Evolutionary conservation across 805 yeast genomes (phyloP).

Genomic region (Barnettozyma californica): DNA sequence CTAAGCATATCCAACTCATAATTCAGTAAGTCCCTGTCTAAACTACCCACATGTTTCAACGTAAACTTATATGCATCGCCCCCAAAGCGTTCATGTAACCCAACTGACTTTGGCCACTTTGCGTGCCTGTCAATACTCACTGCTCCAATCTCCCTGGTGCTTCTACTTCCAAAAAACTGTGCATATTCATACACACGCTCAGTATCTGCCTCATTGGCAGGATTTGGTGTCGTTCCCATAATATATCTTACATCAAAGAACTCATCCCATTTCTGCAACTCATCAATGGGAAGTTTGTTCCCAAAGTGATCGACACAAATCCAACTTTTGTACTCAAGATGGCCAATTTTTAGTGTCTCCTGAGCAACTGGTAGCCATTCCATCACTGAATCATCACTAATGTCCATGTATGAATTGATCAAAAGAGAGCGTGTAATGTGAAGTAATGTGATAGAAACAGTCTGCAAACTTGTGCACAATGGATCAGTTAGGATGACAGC

Average conservation of each 20-base stretch:
- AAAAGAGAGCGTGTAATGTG: constrained; percentile 6
- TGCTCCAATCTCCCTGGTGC: constrained; percentile 6
- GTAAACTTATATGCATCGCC: constrained; percentile 2
- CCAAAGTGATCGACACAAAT: not conserved
- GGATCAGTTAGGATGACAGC: constrained; percentile 1
- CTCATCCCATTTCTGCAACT: not conserved
- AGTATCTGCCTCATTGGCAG: not conserved
- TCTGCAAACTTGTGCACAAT: not conserved
- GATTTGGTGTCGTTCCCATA: not conserved
- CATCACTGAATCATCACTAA: not conserved
- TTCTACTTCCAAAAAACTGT: constrained; percentile 6
- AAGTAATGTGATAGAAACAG: not conserved
- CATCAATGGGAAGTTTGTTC: constrained; percentile 1
- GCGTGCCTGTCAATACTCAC: constrained; percentile 3
- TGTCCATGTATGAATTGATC: constrained; percentile 6
- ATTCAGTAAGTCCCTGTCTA: constrained; percentile 4
- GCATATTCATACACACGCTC: constrained; percentile 4
- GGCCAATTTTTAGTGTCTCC: not conserved
- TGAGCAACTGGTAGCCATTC: not conserved
- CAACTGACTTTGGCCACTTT: not conserved
- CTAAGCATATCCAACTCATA: constrained; percentile 1
- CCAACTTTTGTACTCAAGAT: not conserved
- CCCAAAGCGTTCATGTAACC: not conserved
- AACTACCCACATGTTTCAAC: constrained; percentile 7
- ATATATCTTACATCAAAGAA: constrained; percentile 4